These are phyloP conservation scores for Pythium monospermum DNA, from an alignment of 352 stramenopile species.

Conservation along the genomic window DNA sequence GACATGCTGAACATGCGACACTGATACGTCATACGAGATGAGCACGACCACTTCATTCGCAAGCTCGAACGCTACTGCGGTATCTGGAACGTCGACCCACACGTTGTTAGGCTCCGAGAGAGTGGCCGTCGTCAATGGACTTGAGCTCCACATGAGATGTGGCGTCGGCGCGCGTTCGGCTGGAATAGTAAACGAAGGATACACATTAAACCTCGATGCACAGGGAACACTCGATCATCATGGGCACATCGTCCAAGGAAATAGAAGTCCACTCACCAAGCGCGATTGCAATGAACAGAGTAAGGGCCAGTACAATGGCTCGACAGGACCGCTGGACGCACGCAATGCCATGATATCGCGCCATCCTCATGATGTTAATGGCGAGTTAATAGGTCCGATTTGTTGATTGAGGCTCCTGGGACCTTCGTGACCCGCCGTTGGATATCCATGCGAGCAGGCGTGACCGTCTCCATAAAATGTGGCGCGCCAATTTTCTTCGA, in stretches of 20 bases:
- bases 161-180: constrained; percentile 17
- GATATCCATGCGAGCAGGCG: constrained; percentile 4
- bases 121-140: constrained; percentile 33
- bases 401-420: neutral
- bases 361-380: neutral
- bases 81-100: constrained; percentile 61
- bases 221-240: no score
- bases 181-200: no score
- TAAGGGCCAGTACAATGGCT: neutral
- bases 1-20: constrained; percentile 33
- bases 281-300: neutral
- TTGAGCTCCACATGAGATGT: constrained; percentile 65
- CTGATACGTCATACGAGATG: constrained; percentile 66
- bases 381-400: neutral
- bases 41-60: constrained; percentile 52
- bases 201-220: no score
- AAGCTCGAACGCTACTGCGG: constrained; percentile 41
- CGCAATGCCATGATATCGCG: neutral
- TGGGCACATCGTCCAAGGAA: no score
- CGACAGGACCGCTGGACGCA: neutral
- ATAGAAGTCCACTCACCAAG: constrained; percentile 2
- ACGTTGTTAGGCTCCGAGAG: constrained; percentile 21
- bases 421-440: neutral
- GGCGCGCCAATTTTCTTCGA: neutral
- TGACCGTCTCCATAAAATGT: no score